Conservation (phyloP, 2,329 filamentous ascomycete species). For the Juglanconis juglandina region DNA sequence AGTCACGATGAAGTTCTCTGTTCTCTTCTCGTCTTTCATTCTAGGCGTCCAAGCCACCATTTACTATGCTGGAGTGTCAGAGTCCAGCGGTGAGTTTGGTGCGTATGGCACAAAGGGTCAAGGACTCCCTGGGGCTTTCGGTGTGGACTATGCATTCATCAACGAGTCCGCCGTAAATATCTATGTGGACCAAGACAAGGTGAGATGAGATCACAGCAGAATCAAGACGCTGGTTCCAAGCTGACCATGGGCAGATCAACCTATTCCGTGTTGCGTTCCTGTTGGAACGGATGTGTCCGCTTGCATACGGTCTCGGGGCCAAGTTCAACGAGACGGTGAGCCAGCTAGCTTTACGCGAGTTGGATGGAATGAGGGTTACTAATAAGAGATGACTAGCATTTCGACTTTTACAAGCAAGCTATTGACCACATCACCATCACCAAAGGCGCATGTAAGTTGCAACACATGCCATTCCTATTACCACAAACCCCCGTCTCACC, state of each 20-base stretch:
- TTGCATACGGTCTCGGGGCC: constrained; percentile 41
- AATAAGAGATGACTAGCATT: constrained; percentile 29
- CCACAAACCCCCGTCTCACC: background rate
- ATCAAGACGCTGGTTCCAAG: background rate
- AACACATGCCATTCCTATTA: background rate
- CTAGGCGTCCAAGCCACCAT: constrained; percentile 37
- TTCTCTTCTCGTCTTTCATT: constrained; percentile 19
- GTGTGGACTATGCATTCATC: constrained; percentile 49
- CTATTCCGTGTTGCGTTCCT: constrained; percentile 48
- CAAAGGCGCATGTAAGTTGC: constrained; percentile 34
- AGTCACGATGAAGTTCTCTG: constrained; percentile 24
- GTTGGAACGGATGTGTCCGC: constrained; percentile 48
- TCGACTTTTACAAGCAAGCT: constrained; percentile 40
- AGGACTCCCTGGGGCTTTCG: constrained; percentile 47
- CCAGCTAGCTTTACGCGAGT: background rate
- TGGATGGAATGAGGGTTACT: background rate
- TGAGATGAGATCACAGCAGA: constrained; percentile 16
- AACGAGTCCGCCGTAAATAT: constrained; percentile 40
- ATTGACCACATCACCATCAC: constrained; percentile 48
- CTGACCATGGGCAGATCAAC: constrained; percentile 29
- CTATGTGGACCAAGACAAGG: constrained; percentile 44
- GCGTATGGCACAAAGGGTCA: constrained; percentile 36
- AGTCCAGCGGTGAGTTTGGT: constrained; percentile 46
- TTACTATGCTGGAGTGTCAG: constrained; percentile 45
- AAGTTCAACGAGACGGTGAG: constrained; percentile 45